Base-by-base conservation (phyloP, 78 protist species). In the Dictyostelium brefeldianum region DNA sequence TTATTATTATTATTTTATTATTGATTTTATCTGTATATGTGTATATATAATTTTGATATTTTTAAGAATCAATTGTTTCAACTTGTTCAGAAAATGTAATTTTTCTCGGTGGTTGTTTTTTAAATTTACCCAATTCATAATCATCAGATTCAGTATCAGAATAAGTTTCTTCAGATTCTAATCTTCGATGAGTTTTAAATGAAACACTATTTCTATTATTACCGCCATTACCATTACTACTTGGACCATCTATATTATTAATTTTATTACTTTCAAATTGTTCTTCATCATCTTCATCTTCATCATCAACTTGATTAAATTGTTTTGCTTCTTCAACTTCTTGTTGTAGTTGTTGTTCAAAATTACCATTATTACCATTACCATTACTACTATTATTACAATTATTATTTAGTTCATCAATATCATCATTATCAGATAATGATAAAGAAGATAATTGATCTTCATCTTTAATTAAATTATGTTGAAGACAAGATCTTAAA, bases 381-480 rank as follows among this genome's bases (percentile, higher is more conserved):
- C 29, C 27, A 29, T 64, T 64, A 31, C 4, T 67, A 27, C 27
- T 29, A 67, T 47, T 67, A 65, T 65, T 65, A 27, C 22, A 65
- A 65, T 31, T 65, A 65, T 43, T 65, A 27, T 25, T 6, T 41
- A 27, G 27, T 43, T 46, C 80, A 22, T 43, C 80, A 18, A 7
- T 47, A 51, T 81, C 78, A 25, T 64, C 74, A 25, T 67, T 31
- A 31, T 25, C 41, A 31, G 47, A 31, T 15, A 74, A 65, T 5
- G 91, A 84, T 22, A 84, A 53, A 47, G 77, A 80, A 46, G 74
- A 54, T n/a, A 84, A 47, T 47, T 84, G 91, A 74, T 84, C 91
- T 29, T 71, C 82, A 56, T 84, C 91, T 46, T 56, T 59, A 27
- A 84, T 74, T 46, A 84, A 47, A 25, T 74, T n/a, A 46, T 31